phyloP scores from a whole-genome alignment of 352 stramenopile species.

The Phytophthora vignae region DNA sequence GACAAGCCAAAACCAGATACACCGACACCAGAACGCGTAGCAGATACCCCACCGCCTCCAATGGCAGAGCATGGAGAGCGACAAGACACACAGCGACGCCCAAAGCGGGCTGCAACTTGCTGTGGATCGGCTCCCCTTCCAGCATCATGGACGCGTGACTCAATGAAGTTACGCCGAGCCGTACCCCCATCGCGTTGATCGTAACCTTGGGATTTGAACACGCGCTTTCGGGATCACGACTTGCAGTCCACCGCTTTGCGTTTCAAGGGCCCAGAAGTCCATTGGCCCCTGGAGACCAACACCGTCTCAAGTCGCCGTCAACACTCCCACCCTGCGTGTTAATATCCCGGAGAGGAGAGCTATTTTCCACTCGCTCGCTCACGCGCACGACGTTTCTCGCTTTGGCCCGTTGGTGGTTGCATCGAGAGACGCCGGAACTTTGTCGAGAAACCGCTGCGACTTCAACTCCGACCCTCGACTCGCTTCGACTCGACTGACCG shows the following conservation, averaged over 20 bases:
- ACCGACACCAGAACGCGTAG: constrained; percentile 38
- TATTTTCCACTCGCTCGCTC: not conserved
- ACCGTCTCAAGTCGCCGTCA: constrained; percentile 23
- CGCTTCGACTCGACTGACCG: not conserved
- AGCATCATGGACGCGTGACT: constrained; percentile 12
- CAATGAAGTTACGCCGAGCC: not conserved
- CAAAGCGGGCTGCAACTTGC: constrained; percentile 31
- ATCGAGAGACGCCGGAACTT: not conserved
- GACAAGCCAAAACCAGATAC: constrained; percentile 44
- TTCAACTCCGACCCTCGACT: constrained; percentile 19
- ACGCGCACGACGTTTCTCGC: constrained; percentile 13
- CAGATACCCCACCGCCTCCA: constrained; percentile 23
- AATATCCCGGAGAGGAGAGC: not conserved
- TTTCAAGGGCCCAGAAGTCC: constrained; percentile 22
- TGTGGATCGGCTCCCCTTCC: constrained; percentile 18
- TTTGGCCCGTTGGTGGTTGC: constrained; percentile 6
- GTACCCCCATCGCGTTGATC: constrained; percentile 5
- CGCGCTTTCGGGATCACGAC: constrained; percentile 21
- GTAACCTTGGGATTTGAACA: constrained; percentile 28
- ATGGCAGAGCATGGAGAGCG: constrained; percentile 30
- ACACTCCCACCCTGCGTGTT: not conserved
- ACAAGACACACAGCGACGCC: constrained; percentile 36
- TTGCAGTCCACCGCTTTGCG: constrained; percentile 29
- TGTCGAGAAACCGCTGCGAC: constrained; percentile 16
- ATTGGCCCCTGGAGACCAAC: constrained; percentile 8